phyloP scores from a whole-genome alignment of 2,329 filamentous ascomycete genomes.

The Drechslerella stenobrocha region DNA sequence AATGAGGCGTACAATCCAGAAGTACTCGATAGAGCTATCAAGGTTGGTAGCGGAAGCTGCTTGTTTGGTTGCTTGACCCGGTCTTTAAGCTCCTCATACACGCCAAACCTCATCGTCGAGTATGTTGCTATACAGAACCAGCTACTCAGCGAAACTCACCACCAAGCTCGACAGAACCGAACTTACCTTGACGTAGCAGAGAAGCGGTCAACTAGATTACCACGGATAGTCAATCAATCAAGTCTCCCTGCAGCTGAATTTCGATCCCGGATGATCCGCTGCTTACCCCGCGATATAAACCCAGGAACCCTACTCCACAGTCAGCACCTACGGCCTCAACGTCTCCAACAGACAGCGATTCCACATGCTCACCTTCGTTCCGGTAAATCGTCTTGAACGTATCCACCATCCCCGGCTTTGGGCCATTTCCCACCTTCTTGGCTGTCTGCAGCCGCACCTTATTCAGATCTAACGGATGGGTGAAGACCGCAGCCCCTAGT shows the following conservation, averaged over 20 bases:
- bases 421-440: constrained; percentile 49
- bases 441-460: constrained; percentile 53
- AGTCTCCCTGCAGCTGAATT: not conserved
- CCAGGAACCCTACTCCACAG: constrained; percentile 59
- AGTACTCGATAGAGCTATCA: constrained; percentile 77
- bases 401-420: constrained; percentile 66
- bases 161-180: not conserved
- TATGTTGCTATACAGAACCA: constrained; percentile 67
- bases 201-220: constrained; percentile 73
- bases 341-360: not conserved
- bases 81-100: constrained; percentile 91
- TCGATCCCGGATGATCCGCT: constrained; percentile 13
- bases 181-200: constrained; percentile 73
- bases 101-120: constrained; percentile 91
- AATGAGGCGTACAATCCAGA: constrained; percentile 67
- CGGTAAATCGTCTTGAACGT: constrained; percentile 82
- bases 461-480: constrained; percentile 72
- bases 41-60: constrained; percentile 70
- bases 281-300: constrained; percentile 79
- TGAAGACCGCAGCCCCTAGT: constrained; percentile 73
- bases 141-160: constrained; percentile 6
- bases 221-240: constrained; percentile 11
- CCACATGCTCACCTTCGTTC: constrained; percentile 63
- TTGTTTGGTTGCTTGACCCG: constrained; percentile 62
- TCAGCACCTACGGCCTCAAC: constrained; percentile 6